Evolutionary conservation across 441 rosid genomes (phyloP), one percentile per base, ranked within the genome.

Genomic region (Melastoma candidum): DNA sequence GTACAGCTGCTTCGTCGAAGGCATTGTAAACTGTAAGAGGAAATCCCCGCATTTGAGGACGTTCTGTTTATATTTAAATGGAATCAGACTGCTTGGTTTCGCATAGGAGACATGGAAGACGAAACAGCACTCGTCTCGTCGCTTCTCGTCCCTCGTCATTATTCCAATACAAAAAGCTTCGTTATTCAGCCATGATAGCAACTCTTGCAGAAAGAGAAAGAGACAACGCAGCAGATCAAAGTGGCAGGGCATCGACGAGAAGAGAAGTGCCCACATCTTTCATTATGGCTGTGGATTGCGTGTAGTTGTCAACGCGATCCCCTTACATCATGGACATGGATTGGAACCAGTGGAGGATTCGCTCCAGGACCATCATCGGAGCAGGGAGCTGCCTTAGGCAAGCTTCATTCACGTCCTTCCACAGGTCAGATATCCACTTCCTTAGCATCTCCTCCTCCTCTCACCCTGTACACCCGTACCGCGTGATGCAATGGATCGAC

Each of bases 371-470:
- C 7, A 54, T 48, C 24, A 49, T 41, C 7, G 49, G 41, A 0
- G 43, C n/a, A 0, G 55, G 13, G 4, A 32, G 49, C 8, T 48
- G 63, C 3, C 48, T 11, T 11, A 48, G 54, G 17, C 46, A 48
- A 13, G 48, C 54, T 11, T 48, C 53, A 46, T 58, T 58, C 24
- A 58, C 48, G n/a, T 58, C 54, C 22, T 58, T 58, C 47, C 60
- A 57, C 6, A 44, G 44, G 48, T 57, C 44, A 1, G 12, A 41
- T 7, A 57, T 27, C 24, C 14, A 5, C 29, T 36, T 36, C 9
- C 29, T 11, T 14, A 58, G 12, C 11, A n/a, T 11, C 27, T 29
- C 26, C 4, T n/a, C 22, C 0, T 53, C 14, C 11, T 32, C 47
- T 27, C 32, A 2, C n/a, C 48, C 54, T 7, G 46, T 48, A 3